These are phyloP conservation scores for Lablab purpureus DNA, from an alignment of 306 rosid genomes.

Conservation along the genomic window DNA sequence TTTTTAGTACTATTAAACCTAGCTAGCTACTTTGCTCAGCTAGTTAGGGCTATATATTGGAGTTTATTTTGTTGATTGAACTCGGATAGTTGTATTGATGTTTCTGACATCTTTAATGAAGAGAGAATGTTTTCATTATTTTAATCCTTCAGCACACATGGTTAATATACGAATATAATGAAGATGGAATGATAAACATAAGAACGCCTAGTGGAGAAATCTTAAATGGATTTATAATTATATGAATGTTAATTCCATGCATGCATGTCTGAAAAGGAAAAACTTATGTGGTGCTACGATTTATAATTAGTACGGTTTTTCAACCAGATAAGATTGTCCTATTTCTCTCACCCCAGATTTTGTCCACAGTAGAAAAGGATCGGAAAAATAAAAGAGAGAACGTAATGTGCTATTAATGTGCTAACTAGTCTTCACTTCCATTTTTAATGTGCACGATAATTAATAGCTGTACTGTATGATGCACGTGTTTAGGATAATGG, in stretches of 20 bases:
- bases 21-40: slow-evolving; percentile 32
- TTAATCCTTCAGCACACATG: slow-evolving; percentile 34
- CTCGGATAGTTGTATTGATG: slow-evolving; percentile 8
- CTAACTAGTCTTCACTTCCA: not conserved
- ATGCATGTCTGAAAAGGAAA: not conserved
- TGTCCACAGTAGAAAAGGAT: not conserved
- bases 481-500: slow-evolving; percentile 65
- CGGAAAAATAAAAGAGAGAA: too few relatives aligned
- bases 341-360: slow-evolving; percentile 1
- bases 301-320: not conserved
- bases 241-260: slow-evolving; percentile 7
- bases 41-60: slow-evolving; percentile 49
- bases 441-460: slow-evolving; percentile 16
- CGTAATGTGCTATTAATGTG: not conserved
- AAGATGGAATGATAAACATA: not conserved
- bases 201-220: not conserved
- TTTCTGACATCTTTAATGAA: slow-evolving; percentile 46
- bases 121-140: slow-evolving; percentile 50
- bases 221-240: not conserved
- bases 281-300: not conserved
- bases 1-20: slow-evolving; percentile 43
- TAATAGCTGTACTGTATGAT: slow-evolving; percentile 3
- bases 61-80: slow-evolving; percentile 32
- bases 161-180: not conserved
- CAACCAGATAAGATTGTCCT: not conserved